Base-by-base conservation (phyloP, 495 filamentous ascomycete genomes). In the Ascobolus immersus region DNA sequence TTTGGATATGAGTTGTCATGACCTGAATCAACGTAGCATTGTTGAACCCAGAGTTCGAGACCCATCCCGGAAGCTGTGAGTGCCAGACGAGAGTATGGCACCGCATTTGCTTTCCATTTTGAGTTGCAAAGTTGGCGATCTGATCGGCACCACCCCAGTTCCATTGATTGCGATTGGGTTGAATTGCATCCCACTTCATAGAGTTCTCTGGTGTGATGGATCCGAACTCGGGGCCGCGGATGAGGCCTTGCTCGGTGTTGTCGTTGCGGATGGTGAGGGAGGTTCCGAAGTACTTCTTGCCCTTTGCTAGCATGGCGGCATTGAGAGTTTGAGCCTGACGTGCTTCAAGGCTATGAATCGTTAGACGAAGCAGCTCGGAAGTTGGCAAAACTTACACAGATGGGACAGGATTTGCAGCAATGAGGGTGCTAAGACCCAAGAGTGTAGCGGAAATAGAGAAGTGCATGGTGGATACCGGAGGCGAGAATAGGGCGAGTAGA, bases 41-140 rank as follows among this genome's bases (percentile, higher is more conserved):
- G 11, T 53, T 66, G 61, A 5, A 22, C 28, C 37, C 42, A 2
- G 35, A n/a, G 27, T 21, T 2, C 4, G 10, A 37, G 10, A 21
- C 8, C 28, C 14, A 19, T 10, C n/a, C 6, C 7, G 70, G 65
- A 4, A 73, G 48, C 39, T 75, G 67, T 24, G 49, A 55, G 46
- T 72, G 50, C 68, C 65, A 75, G 4, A 69, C 60, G n/a, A 71
- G 50, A 7, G 59, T 67, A 43, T 73, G 66, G 37, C 65, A 70
- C 20, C 66, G 48, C 24, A 72, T 41, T 13, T 55, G 43, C 49
- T 72, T 61, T 26, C 56, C 55, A 36, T 69, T 65, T 11, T 33
- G 38, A 39, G 54, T 49, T 2, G 69, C 65, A 20, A 62, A 44
- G 32, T 56, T 43, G 13, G 59, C 52, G 41, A 69, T 52, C 34